Evolutionary conservation across 2,329 filamentous ascomycete genomes (phyloP).

Genomic region (Helicocarpus griseus): DNA sequence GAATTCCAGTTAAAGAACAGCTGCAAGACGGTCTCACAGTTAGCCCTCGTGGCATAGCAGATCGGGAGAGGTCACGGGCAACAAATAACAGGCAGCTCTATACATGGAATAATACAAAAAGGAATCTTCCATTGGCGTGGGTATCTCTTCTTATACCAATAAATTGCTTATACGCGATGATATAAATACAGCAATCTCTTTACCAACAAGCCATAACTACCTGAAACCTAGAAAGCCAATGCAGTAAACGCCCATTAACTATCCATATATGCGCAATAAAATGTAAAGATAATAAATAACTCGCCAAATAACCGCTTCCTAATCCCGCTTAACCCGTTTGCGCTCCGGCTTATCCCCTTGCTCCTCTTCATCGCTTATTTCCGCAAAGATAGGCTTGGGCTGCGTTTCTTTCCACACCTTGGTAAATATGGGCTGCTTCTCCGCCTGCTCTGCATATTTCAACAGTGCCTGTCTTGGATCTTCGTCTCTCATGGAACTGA

Average conservation of each 20-base stretch:
- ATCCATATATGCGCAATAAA: neutral
- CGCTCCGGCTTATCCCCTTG: constrained; percentile 40
- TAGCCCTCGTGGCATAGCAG: too few relatives aligned
- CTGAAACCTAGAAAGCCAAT: neutral
- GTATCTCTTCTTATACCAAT: neutral
- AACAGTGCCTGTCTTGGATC: constrained; percentile 88
- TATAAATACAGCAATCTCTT: neutral
- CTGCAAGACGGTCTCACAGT: too few relatives aligned
- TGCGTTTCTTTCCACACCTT: constrained; percentile 88
- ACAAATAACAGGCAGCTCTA: too few relatives aligned
- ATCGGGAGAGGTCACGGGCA: too few relatives aligned
- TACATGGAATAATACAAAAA: too few relatives aligned
- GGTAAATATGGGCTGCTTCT: constrained; percentile 90
- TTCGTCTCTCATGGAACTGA: constrained; percentile 90
- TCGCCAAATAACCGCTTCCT: constrained; percentile 6
- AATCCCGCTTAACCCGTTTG: constrained; percentile 38
- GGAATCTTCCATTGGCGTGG: neutral
- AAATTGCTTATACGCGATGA: neutral
- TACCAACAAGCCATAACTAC: neutral
- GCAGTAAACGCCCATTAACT: neutral
- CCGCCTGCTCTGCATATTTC: constrained; percentile 87
- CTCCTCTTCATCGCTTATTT: constrained; percentile 72
- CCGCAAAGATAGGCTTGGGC: constrained; percentile 82
- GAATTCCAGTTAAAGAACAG: too few relatives aligned
- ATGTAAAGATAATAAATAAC: constrained; percentile 1